Evolutionary conservation across 805 yeast genomes (phyloP).

Genomic region (Wickerhamia fluorescens): DNA sequence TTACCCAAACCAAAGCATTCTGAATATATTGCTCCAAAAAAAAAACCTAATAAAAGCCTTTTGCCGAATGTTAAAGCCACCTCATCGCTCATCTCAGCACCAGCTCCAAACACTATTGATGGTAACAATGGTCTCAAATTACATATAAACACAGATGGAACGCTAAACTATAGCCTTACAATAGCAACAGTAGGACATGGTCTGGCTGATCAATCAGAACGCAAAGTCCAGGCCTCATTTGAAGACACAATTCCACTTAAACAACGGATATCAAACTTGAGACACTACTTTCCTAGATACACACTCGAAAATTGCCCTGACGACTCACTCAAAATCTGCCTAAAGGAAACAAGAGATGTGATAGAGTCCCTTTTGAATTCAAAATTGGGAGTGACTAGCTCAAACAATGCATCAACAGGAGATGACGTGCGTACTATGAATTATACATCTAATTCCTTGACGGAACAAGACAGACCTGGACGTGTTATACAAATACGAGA

Average conservation of each 20-base stretch:
- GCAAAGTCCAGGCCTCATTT: slow-evolving; percentile 40
- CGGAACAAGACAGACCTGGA: slow-evolving; percentile 9
- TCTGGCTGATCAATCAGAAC: background rate
- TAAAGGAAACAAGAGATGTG: slow-evolving; percentile 50
- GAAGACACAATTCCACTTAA: slow-evolving; percentile 59
- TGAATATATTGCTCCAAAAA: slow-evolving; percentile 9
- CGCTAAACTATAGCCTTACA: slow-evolving; percentile 20
- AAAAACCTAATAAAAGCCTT: no score
- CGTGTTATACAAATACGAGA: slow-evolving; percentile 61
- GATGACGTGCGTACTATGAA: slow-evolving; percentile 13
- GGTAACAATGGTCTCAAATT: slow-evolving; percentile 11
- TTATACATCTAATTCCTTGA: slow-evolving; percentile 13
- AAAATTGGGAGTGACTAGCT: slow-evolving; percentile 21
- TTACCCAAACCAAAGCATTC: slow-evolving; percentile 28
- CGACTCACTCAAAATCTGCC: slow-evolving; percentile 39
- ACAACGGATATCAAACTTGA: slow-evolving; percentile 27
- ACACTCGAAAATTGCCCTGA: slow-evolving; percentile 35
- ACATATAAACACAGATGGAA: slow-evolving; percentile 20
- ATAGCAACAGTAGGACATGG: slow-evolving; percentile 12
- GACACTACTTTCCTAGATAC: slow-evolving; percentile 32
- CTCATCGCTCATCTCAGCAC: background rate
- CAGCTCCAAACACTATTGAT: background rate
- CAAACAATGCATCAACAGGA: slow-evolving; percentile 32
- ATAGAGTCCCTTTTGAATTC: slow-evolving; percentile 45
- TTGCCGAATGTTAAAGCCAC: no score